A percentile compares a stretch with the other conserved stretches of the same genome.
phyloP scores from a whole-genome alignment of 805 yeast species.

The Kodamaea neixiangensis region DNA sequence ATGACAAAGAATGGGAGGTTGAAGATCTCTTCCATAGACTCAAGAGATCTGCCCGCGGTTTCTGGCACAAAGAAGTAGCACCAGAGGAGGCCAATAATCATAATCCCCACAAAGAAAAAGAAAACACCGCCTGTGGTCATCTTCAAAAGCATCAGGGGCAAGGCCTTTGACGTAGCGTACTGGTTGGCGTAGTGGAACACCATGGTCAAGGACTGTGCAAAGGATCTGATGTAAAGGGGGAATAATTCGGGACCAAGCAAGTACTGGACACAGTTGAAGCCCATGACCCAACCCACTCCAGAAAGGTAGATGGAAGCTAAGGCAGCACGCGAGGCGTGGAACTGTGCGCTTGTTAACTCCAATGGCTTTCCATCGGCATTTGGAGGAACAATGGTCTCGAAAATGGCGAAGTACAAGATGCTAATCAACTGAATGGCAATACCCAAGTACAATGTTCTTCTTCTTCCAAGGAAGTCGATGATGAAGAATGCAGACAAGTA shows the following conservation, averaged over 20 bases:
- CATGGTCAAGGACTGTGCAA: conserved; percentile 26
- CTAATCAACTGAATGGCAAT: conserved; percentile 44
- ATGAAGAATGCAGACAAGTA: conserved; percentile 53
- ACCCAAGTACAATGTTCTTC: conserved; percentile 48
- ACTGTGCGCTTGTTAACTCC: conserved; percentile 15
- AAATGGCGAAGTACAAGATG: conserved; percentile 49
- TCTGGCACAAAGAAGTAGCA: conserved; percentile 24
- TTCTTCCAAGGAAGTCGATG: conserved; percentile 55
- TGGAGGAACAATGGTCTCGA: conserved; percentile 45
- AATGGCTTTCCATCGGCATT: conserved; percentile 4
- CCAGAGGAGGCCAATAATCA: conserved; percentile 20
- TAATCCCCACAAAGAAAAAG: conserved; percentile 24
- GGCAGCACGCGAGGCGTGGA: conserved; percentile 25
- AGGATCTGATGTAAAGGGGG: conserved; percentile 25
- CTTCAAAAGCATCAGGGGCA: conserved; percentile 25
- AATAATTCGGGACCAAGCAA: conserved; percentile 26
- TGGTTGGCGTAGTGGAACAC: conserved; percentile 28
- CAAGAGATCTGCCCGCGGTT: conserved; percentile 26
- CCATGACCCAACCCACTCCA: conserved; percentile 27
- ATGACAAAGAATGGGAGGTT: conserved; percentile 28
- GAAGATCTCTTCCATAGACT: conserved; percentile 28
- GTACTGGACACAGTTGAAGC: conserved; percentile 25
- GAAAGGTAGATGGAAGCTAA: conserved; percentile 25
- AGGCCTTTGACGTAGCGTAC: conserved; percentile 27
- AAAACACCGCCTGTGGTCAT: conserved; percentile 24